Evolutionary conservation across 2,329 filamentous ascomycete genomes (phyloP).

Genomic region (Trichoderma oligosporum): DNA sequence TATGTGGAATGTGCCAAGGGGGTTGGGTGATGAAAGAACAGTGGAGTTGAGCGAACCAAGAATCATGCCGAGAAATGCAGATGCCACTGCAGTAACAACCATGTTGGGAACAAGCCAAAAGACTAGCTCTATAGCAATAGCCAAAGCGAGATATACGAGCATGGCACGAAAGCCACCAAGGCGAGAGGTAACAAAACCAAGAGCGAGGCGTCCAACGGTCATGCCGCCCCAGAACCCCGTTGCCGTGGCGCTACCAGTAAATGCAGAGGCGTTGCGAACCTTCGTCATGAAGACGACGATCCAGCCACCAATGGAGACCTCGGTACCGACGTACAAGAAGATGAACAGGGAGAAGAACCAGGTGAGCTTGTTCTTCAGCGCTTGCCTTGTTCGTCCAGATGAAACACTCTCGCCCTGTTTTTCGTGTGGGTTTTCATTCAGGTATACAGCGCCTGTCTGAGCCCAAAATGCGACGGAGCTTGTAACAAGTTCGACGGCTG

Average conservation of each 20-base stretch:
- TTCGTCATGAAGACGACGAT: conserved; percentile 80
- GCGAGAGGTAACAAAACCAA: conserved; percentile 67
- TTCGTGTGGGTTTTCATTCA: conserved; percentile 25
- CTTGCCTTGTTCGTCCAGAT: conserved; percentile 2
- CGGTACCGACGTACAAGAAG: conserved; percentile 71
- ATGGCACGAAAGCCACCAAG: conserved; percentile 67
- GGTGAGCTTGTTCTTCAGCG: conserved; percentile 12
- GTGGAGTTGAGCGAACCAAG: background rate
- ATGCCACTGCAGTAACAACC: conserved; percentile 68
- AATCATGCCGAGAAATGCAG: conserved; percentile 51
- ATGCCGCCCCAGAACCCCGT: conserved; percentile 82
- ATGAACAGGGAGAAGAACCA: conserved; percentile 72
- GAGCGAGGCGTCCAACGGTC: conserved; percentile 63
- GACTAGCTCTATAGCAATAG: conserved; percentile 64
- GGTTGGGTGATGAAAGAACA: background rate
- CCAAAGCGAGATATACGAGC: conserved; percentile 58
- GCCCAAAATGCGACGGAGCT: conserved; percentile 58
- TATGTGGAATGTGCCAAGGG: no score
- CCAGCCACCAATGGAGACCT: conserved; percentile 76
- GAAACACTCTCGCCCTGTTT: conserved; percentile 50
- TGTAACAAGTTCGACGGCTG: conserved; percentile 49
- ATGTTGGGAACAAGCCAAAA: conserved; percentile 82
- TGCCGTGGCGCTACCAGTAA: conserved; percentile 63
- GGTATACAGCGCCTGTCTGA: conserved; percentile 24
- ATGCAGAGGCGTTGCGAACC: conserved; percentile 63